Base-by-base conservation (phyloP, 495 filamentous ascomycete species). In the Penicillium chermesinum region DNA sequence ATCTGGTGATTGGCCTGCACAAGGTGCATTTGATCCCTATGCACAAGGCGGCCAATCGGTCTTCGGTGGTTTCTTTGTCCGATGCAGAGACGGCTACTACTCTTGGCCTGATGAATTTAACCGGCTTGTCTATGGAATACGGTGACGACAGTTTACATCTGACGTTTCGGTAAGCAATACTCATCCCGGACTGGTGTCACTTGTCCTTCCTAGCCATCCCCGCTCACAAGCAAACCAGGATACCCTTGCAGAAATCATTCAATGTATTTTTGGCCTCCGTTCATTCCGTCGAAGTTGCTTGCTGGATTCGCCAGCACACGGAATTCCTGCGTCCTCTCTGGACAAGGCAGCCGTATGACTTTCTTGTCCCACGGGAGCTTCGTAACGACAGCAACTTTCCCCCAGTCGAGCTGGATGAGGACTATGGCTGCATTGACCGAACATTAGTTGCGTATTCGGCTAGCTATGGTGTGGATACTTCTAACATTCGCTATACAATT, bases 361-460 rank as follows among this genome's bases (percentile, higher is more conserved):
- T 84, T 54, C 72, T 74, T 53, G 79, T 81, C 14, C 85, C 84
- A 4, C 67, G 73, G 7, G 78, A 81, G 49, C 65, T 89, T 3
- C 63, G 63, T 13, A 79, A 87, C 46, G 77, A 76, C 15, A 72
- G 84, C 18, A 71, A 82, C 35, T 81, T 85, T 39, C 76, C 80
- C n/a, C 74, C 74, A n/a, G 65, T 81, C 12, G 70, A 77, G 42
- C 65, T 82, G 19, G 75, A 81, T 22, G 84, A 94, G 53, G 89
- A 96, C 49, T 82, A 88, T 55, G 81, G 83, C 32, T 85, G 83
- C 52, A 83, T 96, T 58, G 85, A 87, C 55, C 80, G 87, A 20
- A 96, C 90, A 0, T 71, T 98, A 15, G 80, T 87, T 34, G 93
- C 89, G 13, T 96, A 95, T 62, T 86, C 88, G 50, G 78, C 86